A percentile compares a stretch with the other conserved stretches of the same genome.
phyloP scores from a whole-genome alignment of 257 asterid species.

The Pogostemon cablin region DNA sequence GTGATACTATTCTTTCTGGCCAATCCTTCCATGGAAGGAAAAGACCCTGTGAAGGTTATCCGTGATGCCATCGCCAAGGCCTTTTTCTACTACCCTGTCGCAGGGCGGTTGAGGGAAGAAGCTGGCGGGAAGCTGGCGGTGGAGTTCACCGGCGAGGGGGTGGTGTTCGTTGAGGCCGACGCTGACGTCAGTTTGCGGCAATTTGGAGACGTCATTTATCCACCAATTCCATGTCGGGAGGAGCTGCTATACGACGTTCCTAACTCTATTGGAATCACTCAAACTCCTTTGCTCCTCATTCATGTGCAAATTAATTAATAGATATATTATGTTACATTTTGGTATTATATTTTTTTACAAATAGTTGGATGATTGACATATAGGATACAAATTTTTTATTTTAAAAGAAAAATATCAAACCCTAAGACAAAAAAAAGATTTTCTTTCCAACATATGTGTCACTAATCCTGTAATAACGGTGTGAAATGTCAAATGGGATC shows the following conservation, averaged over 20 bases:
- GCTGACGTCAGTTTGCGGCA: constrained; percentile 55
- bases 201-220: constrained; percentile 55
- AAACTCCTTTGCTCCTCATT: constrained; percentile 53
- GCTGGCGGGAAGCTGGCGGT: constrained; percentile 49
- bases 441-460: too few species aligned
- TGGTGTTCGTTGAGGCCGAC: constrained; percentile 54
- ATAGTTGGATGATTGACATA: too few species aligned
- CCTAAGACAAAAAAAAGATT: too few species aligned
- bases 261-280: constrained; percentile 44
- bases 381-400: too few species aligned
- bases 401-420: too few species aligned
- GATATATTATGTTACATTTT: too few species aligned
- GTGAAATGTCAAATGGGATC: too few species aligned
- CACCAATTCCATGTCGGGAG: constrained; percentile 58
- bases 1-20: constrained; percentile 49
- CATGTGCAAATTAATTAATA: constrained; percentile 34
- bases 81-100: constrained; percentile 59
- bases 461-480: too few species aligned
- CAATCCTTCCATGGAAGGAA: constrained; percentile 18
- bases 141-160: constrained; percentile 65
- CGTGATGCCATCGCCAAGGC: constrained; percentile 49
- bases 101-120: constrained; percentile 55
- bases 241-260: constrained; percentile 67
- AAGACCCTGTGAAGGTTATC: constrained; percentile 48
- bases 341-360: too few species aligned